Percentiles rank a stretch among this genome's conserved stretches.
phyloP scores from a whole-genome alignment of 148 eudicot species.

The Tetragonia tetragonoides region DNA sequence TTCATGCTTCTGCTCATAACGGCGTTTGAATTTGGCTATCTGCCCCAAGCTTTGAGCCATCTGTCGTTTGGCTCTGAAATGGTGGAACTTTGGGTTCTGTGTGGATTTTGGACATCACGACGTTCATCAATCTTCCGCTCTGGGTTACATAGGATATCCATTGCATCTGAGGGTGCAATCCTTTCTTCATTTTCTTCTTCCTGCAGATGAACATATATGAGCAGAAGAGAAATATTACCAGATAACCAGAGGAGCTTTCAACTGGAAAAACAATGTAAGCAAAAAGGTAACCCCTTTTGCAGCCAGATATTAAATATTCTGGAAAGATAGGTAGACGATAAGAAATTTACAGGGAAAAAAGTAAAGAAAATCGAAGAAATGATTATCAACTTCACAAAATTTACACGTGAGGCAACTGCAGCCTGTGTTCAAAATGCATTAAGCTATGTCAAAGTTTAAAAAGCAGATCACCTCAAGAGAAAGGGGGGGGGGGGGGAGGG shows the following conservation, averaged over 20 bases:
- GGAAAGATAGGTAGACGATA: not conserved
- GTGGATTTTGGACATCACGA: constrained; percentile 86
- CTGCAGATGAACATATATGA: constrained; percentile 1
- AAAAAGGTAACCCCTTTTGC: not conserved
- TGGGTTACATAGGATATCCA: constrained; percentile 73
- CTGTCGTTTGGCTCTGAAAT: constrained; percentile 69
- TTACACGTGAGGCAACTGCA: not conserved
- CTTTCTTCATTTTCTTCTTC: constrained; percentile 53
- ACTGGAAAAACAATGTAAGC: not conserved
- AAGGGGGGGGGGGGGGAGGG: too few relatives aligned
- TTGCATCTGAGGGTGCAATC: constrained; percentile 75
- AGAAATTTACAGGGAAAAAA: not conserved
- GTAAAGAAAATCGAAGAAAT: not conserved
- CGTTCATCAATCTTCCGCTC: constrained; percentile 59
- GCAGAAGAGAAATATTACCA: not conserved
- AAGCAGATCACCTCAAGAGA: not conserved
- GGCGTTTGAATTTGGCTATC: constrained; percentile 78
- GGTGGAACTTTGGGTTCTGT: constrained; percentile 78
- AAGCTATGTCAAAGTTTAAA: not conserved
- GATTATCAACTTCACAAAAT: not conserved
- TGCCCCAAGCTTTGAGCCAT: constrained; percentile 77
- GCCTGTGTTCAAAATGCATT: not conserved
- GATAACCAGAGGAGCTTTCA: not conserved
- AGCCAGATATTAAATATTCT: not conserved
- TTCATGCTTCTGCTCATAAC: constrained; percentile 53